Evolutionary conservation across 768 basidiomycete genomes (phyloP).

Genomic region (Pleurotus tuoliensis): DNA sequence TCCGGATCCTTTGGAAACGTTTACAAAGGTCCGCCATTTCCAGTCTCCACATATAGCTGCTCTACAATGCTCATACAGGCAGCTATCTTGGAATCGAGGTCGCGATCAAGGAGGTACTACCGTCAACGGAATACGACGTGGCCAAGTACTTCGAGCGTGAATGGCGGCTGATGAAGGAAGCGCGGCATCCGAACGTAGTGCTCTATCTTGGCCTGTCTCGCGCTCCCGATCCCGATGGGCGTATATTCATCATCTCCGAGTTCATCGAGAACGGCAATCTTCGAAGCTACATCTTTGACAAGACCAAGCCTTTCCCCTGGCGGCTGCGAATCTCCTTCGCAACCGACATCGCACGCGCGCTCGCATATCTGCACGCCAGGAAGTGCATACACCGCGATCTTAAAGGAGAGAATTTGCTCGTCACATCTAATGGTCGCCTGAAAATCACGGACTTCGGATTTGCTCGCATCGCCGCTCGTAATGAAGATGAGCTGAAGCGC

Average conservation of each 20-base stretch:
- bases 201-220: conserved; percentile 88
- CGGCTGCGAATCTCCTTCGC: conserved; percentile 91
- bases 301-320: conserved; percentile 85
- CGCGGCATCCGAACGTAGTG: conserved; percentile 89
- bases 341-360: conserved; percentile 87
- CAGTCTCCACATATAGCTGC: neutral
- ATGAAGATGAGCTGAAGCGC: conserved; percentile 83
- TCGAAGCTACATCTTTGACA: conserved; percentile 86
- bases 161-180: conserved; percentile 97
- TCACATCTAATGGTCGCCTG: conserved; percentile 88
- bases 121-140: conserved; percentile 89
- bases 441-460: conserved; percentile 99
- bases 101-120: conserved; percentile 94
- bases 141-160: conserved; percentile 98
- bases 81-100: conserved; percentile 94
- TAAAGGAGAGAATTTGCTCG: conserved; percentile 96
- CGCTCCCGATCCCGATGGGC: conserved; percentile 71
- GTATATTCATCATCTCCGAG: conserved; percentile 94
- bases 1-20: conserved; percentile 94
- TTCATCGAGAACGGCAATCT: conserved; percentile 93
- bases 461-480: conserved; percentile 89
- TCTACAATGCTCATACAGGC: conserved; percentile 36
- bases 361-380: conserved; percentile 96
- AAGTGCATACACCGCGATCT: conserved; percentile 88
- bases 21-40: conserved; percentile 60